phyloP scores from a whole-genome alignment of 2,329 filamentous ascomycete species.

The Alternaria arborescens region DNA sequence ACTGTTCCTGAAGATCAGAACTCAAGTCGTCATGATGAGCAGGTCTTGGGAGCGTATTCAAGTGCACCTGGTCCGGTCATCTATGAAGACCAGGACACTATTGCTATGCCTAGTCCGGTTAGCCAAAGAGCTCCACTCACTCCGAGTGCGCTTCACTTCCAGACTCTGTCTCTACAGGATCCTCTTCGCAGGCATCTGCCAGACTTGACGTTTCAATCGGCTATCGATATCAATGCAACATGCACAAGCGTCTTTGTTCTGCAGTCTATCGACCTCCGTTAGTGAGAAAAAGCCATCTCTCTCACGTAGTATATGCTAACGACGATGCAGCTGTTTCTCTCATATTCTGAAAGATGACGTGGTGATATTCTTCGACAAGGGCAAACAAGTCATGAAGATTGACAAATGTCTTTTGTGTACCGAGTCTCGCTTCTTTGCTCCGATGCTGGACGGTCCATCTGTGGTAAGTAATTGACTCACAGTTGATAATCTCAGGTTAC shows the following conservation, averaged over 20 bases:
- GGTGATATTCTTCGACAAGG: slow-evolving; percentile 27
- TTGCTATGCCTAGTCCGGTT: background rate
- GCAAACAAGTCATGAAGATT: slow-evolving; percentile 23
- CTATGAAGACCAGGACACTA: slow-evolving; percentile 9
- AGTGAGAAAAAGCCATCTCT: slow-evolving; percentile 9
- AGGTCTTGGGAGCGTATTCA: background rate
- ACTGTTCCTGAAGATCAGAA: background rate
- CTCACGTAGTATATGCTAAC: background rate
- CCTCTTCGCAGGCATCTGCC: background rate
- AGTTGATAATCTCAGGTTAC: background rate
- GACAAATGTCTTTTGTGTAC: slow-evolving; percentile 26
- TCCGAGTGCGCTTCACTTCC: slow-evolving; percentile 24
- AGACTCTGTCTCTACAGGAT: slow-evolving; percentile 23
- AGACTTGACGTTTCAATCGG: background rate
- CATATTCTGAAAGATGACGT: slow-evolving; percentile 23
- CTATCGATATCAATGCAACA: background rate
- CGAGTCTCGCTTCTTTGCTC: slow-evolving; percentile 26
- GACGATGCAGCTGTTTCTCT: slow-evolving; percentile 14
- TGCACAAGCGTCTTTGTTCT: slow-evolving; percentile 20
- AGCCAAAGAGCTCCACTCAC: slow-evolving; percentile 4
- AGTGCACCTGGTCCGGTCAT: background rate
- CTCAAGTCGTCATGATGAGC: background rate
- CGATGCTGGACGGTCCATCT: slow-evolving; percentile 21
- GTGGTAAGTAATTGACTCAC: slow-evolving; percentile 1
- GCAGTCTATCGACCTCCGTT: slow-evolving; percentile 7